Evolutionary conservation across 2,329 filamentous ascomycete genomes (phyloP), one percentile per base, ranked within the genome.

Genomic region (Byssochlamys sp.): DNA sequence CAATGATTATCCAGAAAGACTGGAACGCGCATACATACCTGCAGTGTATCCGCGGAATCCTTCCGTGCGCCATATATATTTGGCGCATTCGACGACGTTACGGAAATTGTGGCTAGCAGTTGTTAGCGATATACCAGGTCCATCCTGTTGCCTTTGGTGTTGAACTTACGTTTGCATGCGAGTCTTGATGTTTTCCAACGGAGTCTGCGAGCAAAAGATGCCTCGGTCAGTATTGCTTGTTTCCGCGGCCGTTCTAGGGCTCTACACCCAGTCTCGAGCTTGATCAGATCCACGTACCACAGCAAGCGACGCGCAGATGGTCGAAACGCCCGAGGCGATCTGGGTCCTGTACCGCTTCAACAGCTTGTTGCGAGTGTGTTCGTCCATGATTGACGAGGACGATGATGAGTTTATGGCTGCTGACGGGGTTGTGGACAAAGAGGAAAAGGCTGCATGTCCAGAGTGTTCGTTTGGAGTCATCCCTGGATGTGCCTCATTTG

Each of bases 171-270:
- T 77, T 67, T 78, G 76, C 76, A 78, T 78, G 33, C 76, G 76
- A 53, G 75, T 77, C 63, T 78, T 78, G 59, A 78, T 62, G 61
- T 78, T 78, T 59, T 78, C 76, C 54, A 78, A 61, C 39, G 76
- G 76, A 52, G 76, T 77, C 76, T 78, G 58, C 19, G 48, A 33
- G 31, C 49, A 31, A 45, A 53, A 55, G 12, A 49, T 33, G 14
- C 14, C 19, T 45, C 29, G 56, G 53, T 53, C 48, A 51, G 48
- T 52, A 35, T 26, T 12, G 12, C 35, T 51, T 11, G 2, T 26
- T 19, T 53, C 39, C 4, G 19, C 10, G 12, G 28, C 24, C 24
- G 3, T 28, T 53, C 54, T 10, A 19, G 2, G 52, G 6, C 9
- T 48, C 35, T 52, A 35, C 48, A 3, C 29, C n/a, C 53, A 25